A percentile compares a stretch with the other conserved stretches of the same genome.
Conservation (phyloP, 768 basidiomycete species). For the Lactifluus piperatus region DNA sequence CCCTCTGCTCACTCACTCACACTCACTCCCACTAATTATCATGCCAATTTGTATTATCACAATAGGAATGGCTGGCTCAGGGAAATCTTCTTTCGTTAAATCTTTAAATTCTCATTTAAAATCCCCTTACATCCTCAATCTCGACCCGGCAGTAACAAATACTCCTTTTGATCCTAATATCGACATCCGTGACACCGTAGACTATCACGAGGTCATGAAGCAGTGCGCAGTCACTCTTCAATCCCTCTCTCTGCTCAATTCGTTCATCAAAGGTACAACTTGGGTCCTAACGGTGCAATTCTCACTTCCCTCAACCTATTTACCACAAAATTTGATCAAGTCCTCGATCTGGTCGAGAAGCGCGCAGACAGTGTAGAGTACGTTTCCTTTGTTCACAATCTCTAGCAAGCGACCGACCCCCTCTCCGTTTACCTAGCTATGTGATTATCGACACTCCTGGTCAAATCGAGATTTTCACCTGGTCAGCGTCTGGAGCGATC, state of each 20-base stretch:
- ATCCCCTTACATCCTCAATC: constrained; percentile 90
- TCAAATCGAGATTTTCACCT: constrained; percentile 99
- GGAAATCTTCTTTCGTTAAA: constrained; percentile 96
- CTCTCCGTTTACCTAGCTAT: constrained; percentile 44
- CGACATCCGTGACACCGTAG: constrained; percentile 94
- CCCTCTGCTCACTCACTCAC: not conserved
- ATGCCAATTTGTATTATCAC: constrained; percentile 81
- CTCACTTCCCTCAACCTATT: constrained; percentile 95
- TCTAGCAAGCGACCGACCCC: not conserved
- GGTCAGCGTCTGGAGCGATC: constrained; percentile 98
- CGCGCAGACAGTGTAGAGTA: constrained; percentile 83
- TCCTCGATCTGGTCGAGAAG: constrained; percentile 85
- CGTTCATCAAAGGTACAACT: constrained; percentile 65
- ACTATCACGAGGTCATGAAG: constrained; percentile 99
- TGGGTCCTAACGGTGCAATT: constrained; percentile 97
- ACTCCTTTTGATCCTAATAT: constrained; percentile 95
- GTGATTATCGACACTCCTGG: constrained; percentile 96
- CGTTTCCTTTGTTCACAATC: constrained; percentile 24
- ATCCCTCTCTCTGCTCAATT: constrained; percentile 5
- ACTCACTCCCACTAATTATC: constrained; percentile 21
- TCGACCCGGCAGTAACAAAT: constrained; percentile 91
- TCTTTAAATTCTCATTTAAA: constrained; percentile 83
- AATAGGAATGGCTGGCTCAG: constrained; percentile 95
- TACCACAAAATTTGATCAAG: constrained; percentile 98
- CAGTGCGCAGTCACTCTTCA: constrained; percentile 58